These are phyloP conservation scores for Aspergillus olivimuriae DNA, from an alignment of 495 filamentous ascomycete genomes.

Conservation along the genomic window DNA sequence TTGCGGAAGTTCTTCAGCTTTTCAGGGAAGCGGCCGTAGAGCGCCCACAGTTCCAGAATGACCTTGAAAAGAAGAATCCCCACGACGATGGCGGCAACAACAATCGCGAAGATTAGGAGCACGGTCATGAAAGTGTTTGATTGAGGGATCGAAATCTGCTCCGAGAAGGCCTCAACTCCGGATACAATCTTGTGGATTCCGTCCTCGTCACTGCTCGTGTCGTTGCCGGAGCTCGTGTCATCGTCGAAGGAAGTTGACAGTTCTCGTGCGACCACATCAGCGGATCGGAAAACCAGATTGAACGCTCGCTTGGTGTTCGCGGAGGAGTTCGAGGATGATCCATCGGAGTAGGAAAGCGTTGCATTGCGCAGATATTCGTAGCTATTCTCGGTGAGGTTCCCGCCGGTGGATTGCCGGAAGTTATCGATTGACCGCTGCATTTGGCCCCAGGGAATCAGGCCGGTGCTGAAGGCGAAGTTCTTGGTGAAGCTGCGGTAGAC, in stretches of 20 bases:
- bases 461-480: conserved; percentile 91
- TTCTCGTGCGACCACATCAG: conserved; percentile 47
- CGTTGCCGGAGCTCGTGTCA: conserved; percentile 24
- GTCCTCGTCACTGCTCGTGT: conserved; percentile 17
- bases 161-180: conserved; percentile 68
- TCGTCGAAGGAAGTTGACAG: conserved; percentile 37
- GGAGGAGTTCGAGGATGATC: conserved; percentile 34
- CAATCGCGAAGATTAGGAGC: conserved; percentile 78
- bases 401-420: conserved; percentile 75
- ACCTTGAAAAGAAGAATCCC: conserved; percentile 88
- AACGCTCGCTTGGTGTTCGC: conserved; percentile 50
- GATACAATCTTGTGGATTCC: conserved; percentile 43
- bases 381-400: conserved; percentile 75
- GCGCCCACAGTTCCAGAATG: conserved; percentile 83
- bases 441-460: conserved; percentile 71
- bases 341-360: conserved; percentile 58
- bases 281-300: conserved; percentile 34
- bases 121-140: conserved; percentile 97
- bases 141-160: conserved; percentile 75
- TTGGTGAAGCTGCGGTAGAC: conserved; percentile 82
- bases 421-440: conserved; percentile 81
- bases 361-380: conserved; percentile 67
- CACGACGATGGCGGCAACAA: conserved; percentile 77
- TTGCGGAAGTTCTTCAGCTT: conserved; percentile 79
- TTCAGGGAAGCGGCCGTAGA: conserved; percentile 83